Base-by-base conservation (phyloP, 78 protist species). In the Planoprotostelium fungivorum region DNA sequence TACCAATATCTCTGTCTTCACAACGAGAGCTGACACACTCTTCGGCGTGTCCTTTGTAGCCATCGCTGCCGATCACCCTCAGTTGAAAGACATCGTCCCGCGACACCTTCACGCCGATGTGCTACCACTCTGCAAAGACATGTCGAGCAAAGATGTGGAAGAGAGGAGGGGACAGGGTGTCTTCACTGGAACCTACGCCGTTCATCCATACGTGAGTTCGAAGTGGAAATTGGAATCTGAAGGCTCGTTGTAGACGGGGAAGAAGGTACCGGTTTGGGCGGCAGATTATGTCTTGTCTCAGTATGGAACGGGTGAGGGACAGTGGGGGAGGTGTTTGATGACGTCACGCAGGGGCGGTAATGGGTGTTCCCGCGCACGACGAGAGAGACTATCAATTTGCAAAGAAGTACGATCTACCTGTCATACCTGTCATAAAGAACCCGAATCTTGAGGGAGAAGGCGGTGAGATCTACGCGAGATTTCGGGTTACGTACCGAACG, bases 361-460 rank as follows among this genome's bases (percentile, higher is more conserved):
- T 96, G 98, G 98, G 97, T 1, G 99, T 97, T 1, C 99, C 99
- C 0, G 97, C 96, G 37, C 97, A 95, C 34, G 98, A 97, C 91
- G 87, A 90, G 63, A 88, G 97, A 0, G 99, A 98, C 87, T 63
- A 85, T 10, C 91, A 23, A 35, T 96, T 97, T 91, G 98, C 99
- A 9, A 1, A 37, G 37, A n/a, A 28, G 34, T 37, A 36, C 83
- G 35, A 35, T 34, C 91, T 97, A 36, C 97, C 94, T 38, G 31
- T 89, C 83, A 37, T 37, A 0, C 88, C 63, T 29, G 94, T 89
- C 37, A 9, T 91, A 84, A 35, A 87, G 38, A 38, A n/a, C n/a
- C 87, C 35, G 16, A 83, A 87, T 83, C 84, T 23, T 5, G 73
- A 51, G 73, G 73, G 16, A 16, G 73, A 51, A 51, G 73, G 73